Conservation (phyloP, 257 asterid species). For the Echium plantagineum region DNA sequence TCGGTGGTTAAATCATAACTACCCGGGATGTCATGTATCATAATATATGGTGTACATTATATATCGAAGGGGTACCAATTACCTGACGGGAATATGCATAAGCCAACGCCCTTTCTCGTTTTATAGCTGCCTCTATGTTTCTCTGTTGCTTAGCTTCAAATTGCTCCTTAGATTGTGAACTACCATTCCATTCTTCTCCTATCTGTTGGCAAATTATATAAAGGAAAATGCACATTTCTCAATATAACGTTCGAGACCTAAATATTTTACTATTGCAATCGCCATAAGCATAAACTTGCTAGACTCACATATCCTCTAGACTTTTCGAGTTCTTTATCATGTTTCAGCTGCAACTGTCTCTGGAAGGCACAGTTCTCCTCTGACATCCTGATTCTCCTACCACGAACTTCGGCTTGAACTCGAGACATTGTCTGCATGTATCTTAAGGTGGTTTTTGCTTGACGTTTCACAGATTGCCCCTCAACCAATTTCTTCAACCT, state of each 20-base stretch:
- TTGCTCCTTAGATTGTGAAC: constrained; percentile 59
- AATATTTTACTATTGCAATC: background rate
- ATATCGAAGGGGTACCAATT: too few species aligned
- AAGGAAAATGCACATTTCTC: constrained; percentile 3
- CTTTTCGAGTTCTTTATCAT: constrained; percentile 45
- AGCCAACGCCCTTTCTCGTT: constrained; percentile 85
- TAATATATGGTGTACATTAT: too few species aligned
- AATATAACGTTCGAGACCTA: background rate
- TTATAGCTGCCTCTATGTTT: constrained; percentile 55
- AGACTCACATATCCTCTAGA: constrained; percentile 47
- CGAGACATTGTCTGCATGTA: constrained; percentile 66
- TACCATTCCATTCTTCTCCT: constrained; percentile 63
- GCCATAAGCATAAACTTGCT: background rate
- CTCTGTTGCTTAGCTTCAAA: constrained; percentile 43
- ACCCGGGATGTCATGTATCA: too few species aligned
- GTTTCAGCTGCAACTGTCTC: constrained; percentile 64
- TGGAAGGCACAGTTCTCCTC: constrained; percentile 56
- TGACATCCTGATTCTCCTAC: constrained; percentile 41
- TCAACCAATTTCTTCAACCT: constrained; percentile 52
- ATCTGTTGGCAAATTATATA: constrained; percentile 15
- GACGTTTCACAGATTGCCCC: constrained; percentile 53
- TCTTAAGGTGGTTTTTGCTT: constrained; percentile 48
- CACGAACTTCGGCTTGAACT: constrained; percentile 61
- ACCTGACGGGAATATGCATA: constrained; percentile 70
- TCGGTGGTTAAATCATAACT: too few species aligned